phyloP scores from a whole-genome alignment of 2,329 filamentous ascomycete genomes.

The Ramularia endophylla region DNA sequence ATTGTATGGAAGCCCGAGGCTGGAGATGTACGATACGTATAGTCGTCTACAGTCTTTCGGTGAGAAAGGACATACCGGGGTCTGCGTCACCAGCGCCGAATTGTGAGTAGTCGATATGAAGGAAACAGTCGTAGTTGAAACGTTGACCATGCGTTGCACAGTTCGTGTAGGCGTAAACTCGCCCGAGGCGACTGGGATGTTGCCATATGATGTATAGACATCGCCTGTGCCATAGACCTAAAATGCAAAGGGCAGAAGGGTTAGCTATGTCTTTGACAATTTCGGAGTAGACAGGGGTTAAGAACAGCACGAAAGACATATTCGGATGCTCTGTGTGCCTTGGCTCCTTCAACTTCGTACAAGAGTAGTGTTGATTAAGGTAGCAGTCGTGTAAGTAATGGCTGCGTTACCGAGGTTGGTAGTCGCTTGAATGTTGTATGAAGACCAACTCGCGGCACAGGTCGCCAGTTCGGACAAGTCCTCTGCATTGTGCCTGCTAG shows the following conservation, averaged over 20 bases:
- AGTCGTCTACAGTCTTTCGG: conserved; percentile 14
- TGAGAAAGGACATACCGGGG: conserved; percentile 7
- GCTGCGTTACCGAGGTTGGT: not conserved
- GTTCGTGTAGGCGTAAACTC: conserved; percentile 16
- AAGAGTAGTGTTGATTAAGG: conserved; percentile 4
- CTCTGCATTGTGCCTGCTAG: not conserved
- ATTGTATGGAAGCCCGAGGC: conserved; percentile 13
- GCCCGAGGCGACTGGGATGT: conserved; percentile 13
- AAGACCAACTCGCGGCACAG: not conserved
- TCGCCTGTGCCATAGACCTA: conserved; percentile 17
- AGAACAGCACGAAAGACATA: too few species aligned
- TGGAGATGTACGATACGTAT: conserved; percentile 17
- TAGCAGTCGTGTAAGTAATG: conserved; percentile 2
- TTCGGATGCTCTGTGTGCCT: too few species aligned
- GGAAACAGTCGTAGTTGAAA: conserved; percentile 5
- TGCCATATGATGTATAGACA: conserved; percentile 16
- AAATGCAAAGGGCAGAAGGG: too few species aligned
- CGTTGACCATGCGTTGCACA: conserved; percentile 7
- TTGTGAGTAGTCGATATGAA: conserved; percentile 1
- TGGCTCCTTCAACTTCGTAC: too few species aligned
- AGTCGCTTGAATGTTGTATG: not conserved
- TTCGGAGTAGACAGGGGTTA: too few species aligned
- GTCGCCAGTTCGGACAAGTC: not conserved
- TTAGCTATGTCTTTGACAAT: too few species aligned
- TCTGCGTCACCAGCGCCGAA: not conserved